Evolutionary conservation across 1,284 basidiomycete genomes (phyloP).

Genomic region (Austroboletus niveus): DNA sequence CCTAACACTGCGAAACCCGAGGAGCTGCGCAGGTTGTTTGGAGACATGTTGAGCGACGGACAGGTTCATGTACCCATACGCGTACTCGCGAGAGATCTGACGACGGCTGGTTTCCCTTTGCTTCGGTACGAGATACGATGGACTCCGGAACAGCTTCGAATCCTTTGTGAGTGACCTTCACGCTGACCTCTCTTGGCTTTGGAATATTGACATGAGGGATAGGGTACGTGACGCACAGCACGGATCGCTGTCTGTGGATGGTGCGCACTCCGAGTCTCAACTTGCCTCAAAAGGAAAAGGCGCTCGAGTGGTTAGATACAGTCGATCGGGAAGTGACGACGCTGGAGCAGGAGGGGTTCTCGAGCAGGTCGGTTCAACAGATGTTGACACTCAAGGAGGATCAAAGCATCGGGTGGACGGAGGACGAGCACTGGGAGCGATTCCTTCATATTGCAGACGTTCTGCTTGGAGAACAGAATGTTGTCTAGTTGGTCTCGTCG

Average conservation of each 20-base stretch:
- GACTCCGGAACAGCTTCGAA: conserved; percentile 56
- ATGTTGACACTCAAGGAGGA: conserved; percentile 51
- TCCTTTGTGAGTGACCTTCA: conserved; percentile 41
- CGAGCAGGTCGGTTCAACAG: conserved; percentile 32
- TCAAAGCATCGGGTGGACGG: conserved; percentile 49
- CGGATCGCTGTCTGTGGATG: conserved; percentile 55
- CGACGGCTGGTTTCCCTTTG: conserved; percentile 10
- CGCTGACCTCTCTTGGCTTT: not conserved
- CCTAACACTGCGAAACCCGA: conserved; percentile 27
- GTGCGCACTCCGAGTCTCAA: conserved; percentile 33
- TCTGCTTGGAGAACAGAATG: conserved; percentile 26
- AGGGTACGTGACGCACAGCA: conserved; percentile 71
- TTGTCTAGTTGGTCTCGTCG: no score
- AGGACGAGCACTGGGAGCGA: conserved; percentile 50
- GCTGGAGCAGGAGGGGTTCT: conserved; percentile 36
- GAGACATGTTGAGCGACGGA: conserved; percentile 49
- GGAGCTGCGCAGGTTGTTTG: conserved; percentile 29
- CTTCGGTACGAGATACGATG: conserved; percentile 34
- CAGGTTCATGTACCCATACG: conserved; percentile 11
- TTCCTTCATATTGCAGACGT: conserved; percentile 36
- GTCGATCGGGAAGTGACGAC: conserved; percentile 45
- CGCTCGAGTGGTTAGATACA: conserved; percentile 33
- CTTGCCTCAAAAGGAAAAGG: conserved; percentile 9
- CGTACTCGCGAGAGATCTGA: conserved; percentile 56
- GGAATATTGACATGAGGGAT: not conserved